Base-by-base conservation (phyloP, 2,329 filamentous ascomycete genomes). In the Hypoxylon sp. region DNA sequence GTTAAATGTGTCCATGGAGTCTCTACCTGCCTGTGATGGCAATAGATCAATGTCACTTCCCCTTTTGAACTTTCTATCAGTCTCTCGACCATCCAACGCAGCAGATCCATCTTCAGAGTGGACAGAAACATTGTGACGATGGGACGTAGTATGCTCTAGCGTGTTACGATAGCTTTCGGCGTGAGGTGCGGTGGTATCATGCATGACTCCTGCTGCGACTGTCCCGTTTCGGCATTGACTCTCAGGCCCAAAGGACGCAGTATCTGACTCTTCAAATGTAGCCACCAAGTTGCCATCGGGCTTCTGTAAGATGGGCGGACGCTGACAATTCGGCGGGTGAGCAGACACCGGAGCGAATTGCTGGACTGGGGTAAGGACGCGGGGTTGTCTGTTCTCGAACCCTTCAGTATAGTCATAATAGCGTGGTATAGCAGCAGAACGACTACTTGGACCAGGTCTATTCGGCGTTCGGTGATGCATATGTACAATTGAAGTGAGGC, bases 371-470 rank as follows among this genome's bases (percentile, higher is more conserved):
- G 72, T 67, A 41, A 17, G 28, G 6, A 58, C 52, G 5, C 53
- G 71, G 30, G 73, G 63, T 19, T 66, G 61, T 17, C 73, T 75
- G 48, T 74, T 77, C 17, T 85, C 82, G 56, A 86, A 86, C 2
- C 80, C 82, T 68, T 87, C 85, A 17, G 80, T 83, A 71, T 87
- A 87, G 71, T 87, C 85, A 67, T 87, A 86, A 71, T 86, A 87
- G 41, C 46, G 82, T 78, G 63, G 79, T 73, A 36, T 71, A 61
- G 49, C 77, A 70, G 60, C 75, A 28, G 62, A 64, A 58, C 61
- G 68, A 41, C 65, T 68, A 52, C 21, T 71, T 62, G 62, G 73
- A 53, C 48, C 62, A n/a, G 23, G 36, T 51, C 65, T 78, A 36
- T 73, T 75, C 3, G 72, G 75, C 34, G 70, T 70, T 19, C 72